These are phyloP conservation scores for Panicum miliaceum DNA, from an alignment of 176 grass and related monocot genomes.

Conservation along the genomic window DNA sequence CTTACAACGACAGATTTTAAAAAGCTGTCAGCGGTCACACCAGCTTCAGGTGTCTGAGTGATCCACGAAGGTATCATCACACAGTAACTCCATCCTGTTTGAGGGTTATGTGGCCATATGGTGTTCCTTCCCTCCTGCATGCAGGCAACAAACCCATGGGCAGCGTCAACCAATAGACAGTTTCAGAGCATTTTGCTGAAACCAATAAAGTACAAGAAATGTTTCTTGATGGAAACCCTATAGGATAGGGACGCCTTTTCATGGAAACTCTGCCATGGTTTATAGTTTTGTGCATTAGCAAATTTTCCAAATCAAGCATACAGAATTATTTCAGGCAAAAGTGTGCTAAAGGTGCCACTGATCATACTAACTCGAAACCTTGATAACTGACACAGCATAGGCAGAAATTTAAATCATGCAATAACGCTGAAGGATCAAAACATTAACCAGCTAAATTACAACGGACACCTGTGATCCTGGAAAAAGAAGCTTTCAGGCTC, in stretches of 20 bases:
- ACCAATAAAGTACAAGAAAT: neutral
- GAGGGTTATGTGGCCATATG: slow-evolving; percentile 95
- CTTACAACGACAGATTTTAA: slow-evolving; percentile 96
- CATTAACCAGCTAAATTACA: neutral
- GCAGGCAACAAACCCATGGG: neutral
- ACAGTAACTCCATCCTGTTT: slow-evolving; percentile 98
- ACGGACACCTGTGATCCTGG: neutral
- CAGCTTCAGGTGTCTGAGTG: slow-evolving; percentile 72
- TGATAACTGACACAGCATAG: neutral
- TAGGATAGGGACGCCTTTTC: neutral
- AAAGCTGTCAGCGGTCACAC: slow-evolving; percentile 73
- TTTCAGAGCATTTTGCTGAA: neutral
- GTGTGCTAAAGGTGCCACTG: neutral
- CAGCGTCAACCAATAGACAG: slow-evolving; percentile 2
- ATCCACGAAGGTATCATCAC: slow-evolving; percentile 95
- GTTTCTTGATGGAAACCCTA: neutral
- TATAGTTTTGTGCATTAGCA: neutral
- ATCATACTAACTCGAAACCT: neutral
- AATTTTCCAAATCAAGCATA: slow-evolving; percentile 3
- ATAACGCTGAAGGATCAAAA: slow-evolving; percentile 1
- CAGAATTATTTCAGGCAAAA: slow-evolving; percentile 6
- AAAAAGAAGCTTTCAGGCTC: neutral
- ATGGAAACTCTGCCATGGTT: neutral
- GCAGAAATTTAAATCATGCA: neutral
- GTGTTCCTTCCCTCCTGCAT: slow-evolving; percentile 89